Percentiles rank a stretch among this genome's conserved stretches.
phyloP scores from a whole-genome alignment of 139 green algal species.

The Spirogloea muscicola region DNA sequence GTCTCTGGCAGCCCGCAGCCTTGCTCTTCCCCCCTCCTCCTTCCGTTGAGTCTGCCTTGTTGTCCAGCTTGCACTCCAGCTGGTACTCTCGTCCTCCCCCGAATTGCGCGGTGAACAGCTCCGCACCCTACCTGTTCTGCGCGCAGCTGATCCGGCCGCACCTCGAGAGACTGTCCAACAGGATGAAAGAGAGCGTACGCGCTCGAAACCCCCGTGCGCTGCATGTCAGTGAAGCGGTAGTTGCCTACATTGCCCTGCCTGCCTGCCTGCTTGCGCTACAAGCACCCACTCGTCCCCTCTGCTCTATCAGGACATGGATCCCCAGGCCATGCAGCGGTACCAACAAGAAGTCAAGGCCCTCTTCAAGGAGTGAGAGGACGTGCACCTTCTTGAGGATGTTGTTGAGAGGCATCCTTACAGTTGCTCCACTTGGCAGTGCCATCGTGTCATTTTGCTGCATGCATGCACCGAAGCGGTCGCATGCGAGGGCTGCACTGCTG shows the following conservation, averaged over 20 bases:
- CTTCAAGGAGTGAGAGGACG: conserved; percentile 24
- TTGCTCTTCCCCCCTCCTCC: too few relatives aligned
- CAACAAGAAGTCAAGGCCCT: conserved; percentile 36
- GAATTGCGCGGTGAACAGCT: too few relatives aligned
- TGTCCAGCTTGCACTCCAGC: too few relatives aligned
- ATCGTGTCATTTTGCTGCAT: not conserved
- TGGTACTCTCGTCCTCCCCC: too few relatives aligned
- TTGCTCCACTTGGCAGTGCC: not conserved
- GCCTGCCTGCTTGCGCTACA: not conserved
- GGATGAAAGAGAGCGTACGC: conserved; percentile 58
- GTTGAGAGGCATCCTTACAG: not conserved
- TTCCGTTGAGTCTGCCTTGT: too few relatives aligned
- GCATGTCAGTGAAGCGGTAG: not conserved
- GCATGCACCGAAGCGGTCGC: too few relatives aligned
- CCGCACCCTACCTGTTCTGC: too few relatives aligned
- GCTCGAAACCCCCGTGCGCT: not conserved
- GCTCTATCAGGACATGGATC: conserved; percentile 5
- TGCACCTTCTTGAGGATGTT: not conserved
- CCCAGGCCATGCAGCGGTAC: conserved; percentile 12
- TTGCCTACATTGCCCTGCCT: not conserved
- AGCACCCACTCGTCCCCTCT: too few relatives aligned
- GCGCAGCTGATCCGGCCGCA: conserved; percentile 57
- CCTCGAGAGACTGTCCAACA: conserved; percentile 55
- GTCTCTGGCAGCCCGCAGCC: too few relatives aligned
- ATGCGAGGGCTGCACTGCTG: too few relatives aligned